Evolutionary conservation across 1,139 yeast species (phyloP).

Genomic region (Suhomyces kunorum): DNA sequence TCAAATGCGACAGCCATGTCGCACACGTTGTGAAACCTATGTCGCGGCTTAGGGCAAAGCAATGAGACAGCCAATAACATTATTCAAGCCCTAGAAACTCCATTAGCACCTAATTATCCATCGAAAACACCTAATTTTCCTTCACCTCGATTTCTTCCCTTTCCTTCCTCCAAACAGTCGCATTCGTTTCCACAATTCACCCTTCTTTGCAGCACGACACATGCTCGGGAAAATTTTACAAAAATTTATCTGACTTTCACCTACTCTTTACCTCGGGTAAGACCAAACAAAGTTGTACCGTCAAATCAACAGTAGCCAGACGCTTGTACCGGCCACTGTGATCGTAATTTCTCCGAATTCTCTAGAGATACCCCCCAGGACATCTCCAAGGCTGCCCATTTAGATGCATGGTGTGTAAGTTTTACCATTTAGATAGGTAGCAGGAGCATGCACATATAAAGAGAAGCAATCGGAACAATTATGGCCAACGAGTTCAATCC

Average conservation of each 20-base stretch:
- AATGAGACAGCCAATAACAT: too few relatives aligned
- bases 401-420: conserved; percentile 10
- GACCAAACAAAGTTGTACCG: conserved; percentile 7
- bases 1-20: too few relatives aligned
- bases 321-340: conserved; percentile 6
- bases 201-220: neutral
- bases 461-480: conserved; percentile 1
- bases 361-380: conserved; percentile 3
- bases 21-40: too few relatives aligned
- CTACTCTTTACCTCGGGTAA: conserved; percentile 6
- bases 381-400: conserved; percentile 4
- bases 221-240: conserved; percentile 6
- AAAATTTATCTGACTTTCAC: neutral
- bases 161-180: too few relatives aligned
- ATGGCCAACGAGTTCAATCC: conserved; percentile 24
- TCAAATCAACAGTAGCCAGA: conserved; percentile 8
- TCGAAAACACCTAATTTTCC: too few relatives aligned
- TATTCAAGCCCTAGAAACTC: too few relatives aligned
- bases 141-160: too few relatives aligned
- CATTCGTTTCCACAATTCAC: too few relatives aligned
- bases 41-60: too few relatives aligned
- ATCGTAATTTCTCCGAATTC: conserved; percentile 8
- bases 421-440: conserved; percentile 6
- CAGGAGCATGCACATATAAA: conserved; percentile 6
- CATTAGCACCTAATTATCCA: too few relatives aligned